These are phyloP conservation scores for Rhododendron ovatum DNA, from an alignment of 148 eudicot species.

Conservation along the genomic window DNA sequence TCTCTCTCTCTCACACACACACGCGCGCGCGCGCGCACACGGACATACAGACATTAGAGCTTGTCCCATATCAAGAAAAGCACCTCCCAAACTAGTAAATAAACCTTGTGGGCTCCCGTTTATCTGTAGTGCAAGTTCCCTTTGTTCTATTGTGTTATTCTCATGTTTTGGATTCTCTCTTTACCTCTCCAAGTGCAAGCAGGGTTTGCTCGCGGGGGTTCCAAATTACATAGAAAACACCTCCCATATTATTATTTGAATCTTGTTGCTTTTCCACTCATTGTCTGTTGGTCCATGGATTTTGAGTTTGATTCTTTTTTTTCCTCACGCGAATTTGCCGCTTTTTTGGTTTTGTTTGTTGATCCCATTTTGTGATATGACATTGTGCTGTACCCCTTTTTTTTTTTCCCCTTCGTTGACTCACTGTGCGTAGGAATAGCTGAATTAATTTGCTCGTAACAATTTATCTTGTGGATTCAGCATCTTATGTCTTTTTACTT, in stretches of 20 bases:
- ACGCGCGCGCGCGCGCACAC: not conserved
- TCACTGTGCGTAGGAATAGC: not conserved
- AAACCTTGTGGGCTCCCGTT: not conserved
- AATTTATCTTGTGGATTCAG: not conserved
- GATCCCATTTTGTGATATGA: not conserved
- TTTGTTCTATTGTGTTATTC: not conserved
- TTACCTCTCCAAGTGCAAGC: not conserved
- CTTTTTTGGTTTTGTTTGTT: not conserved
- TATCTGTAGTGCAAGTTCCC: not conserved
- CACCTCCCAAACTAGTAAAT: not conserved
- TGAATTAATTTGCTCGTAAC: not conserved
- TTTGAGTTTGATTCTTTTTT: not conserved
- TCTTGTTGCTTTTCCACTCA: not conserved
- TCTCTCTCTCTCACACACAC: not conserved
- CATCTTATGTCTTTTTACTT: slow-evolving; percentile 1
- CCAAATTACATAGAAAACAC: not conserved
- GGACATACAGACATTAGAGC: not conserved
- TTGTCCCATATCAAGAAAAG: not conserved
- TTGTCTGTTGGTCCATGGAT: not conserved
- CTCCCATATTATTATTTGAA: not conserved
- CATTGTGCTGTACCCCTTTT: not conserved
- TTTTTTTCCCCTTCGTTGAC: not conserved
- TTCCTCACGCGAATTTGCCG: not conserved
- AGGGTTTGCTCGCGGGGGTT: not conserved
- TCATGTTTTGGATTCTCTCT: not conserved